phyloP scores from a whole-genome alignment of 2,329 filamentous ascomycete genomes.

The Calycina herbarum region DNA sequence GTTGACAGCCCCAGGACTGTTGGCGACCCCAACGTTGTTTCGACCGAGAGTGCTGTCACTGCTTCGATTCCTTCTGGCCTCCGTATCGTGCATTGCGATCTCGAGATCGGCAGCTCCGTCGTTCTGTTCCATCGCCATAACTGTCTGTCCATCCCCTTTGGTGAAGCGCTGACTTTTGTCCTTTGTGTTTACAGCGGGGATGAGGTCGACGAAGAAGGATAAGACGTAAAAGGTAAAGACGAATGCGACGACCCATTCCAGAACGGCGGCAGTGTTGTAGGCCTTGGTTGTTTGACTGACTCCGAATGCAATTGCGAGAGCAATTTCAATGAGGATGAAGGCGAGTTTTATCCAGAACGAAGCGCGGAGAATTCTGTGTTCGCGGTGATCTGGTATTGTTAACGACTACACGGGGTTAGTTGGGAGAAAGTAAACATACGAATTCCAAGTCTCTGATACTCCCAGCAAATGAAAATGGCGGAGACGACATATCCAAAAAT shows the following conservation, averaged over 20 bases:
- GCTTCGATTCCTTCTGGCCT: constrained; percentile 19
- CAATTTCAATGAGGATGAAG: constrained; percentile 81
- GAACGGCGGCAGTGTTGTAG: constrained; percentile 69
- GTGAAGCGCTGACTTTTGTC: constrained; percentile 17
- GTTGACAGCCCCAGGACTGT: not conserved
- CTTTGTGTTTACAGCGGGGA: constrained; percentile 57
- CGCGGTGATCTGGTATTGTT: constrained; percentile 59
- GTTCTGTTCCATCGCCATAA: constrained; percentile 34
- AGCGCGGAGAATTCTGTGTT: constrained; percentile 69
- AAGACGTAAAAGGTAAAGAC: constrained; percentile 87
- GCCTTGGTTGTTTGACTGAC: constrained; percentile 49
- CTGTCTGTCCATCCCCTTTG: constrained; percentile 23
- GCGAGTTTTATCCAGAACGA: constrained; percentile 86
- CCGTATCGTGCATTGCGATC: constrained; percentile 9
- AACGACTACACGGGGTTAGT: not conserved
- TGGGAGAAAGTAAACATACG: constrained; percentile 45
- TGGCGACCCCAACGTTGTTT: constrained; percentile 22
- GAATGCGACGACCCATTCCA: constrained; percentile 79
- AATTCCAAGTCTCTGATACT: constrained; percentile 83
- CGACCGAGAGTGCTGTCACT: constrained; percentile 22
- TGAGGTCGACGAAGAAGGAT: constrained; percentile 83
- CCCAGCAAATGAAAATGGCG: constrained; percentile 84
- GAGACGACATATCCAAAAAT: constrained; percentile 82
- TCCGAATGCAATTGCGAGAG: constrained; percentile 72
- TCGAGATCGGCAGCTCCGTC: constrained; percentile 16